Evolutionary conservation across 2,329 filamentous ascomycete species (phyloP), one percentile per base, ranked within the genome.

Genomic region (Fusarium goolgardi): DNA sequence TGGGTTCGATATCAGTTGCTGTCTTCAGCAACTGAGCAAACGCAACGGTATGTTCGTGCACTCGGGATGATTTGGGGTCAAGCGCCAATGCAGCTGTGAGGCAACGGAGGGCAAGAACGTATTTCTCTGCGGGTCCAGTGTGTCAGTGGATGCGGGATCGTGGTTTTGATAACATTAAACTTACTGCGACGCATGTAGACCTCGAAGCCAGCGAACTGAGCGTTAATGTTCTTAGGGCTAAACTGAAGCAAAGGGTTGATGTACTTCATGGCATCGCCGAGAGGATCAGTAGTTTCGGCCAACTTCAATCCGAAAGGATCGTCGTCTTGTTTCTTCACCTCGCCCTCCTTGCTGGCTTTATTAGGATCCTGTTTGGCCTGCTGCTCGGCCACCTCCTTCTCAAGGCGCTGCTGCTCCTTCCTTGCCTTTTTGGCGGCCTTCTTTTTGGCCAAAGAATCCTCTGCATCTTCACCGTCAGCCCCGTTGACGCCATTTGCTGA

Each of bases 361-460:
- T 96, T 93, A 9, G 93, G 92, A 69, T 97, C 94, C 68, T 91
- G 90, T 82, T 93, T 92, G 35, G 91, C 89, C 21, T 88, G 88
- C 75, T 89, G 92, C 70, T 94, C 93, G 27, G 90, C 90, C 40
- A 94, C 92, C 70, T 92, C 90, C 74, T 92, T 90, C 78, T 94
- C 91, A 34, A 90, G 65, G 15, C 81, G 79, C 72, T 83, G 80
- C 62, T 81, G 78, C 73, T 95, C 93, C 77, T 92, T 96, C 80
- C 91, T 93, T 1, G 93, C 92, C 82, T 97, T 97, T 83, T 97
- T 97, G 29, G 91, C 85, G 0, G 92, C 93, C 83, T 95, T 97
- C 83, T 95, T 97, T 71, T 87, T 88, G 72, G 95, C 93, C 21
- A 88, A 83, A 2, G 88, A 81, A 62, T 88, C 87, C 12, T 89